phyloP scores from a whole-genome alignment of 352 stramenopile species.

The Nothophytophthora sp. region DNA sequence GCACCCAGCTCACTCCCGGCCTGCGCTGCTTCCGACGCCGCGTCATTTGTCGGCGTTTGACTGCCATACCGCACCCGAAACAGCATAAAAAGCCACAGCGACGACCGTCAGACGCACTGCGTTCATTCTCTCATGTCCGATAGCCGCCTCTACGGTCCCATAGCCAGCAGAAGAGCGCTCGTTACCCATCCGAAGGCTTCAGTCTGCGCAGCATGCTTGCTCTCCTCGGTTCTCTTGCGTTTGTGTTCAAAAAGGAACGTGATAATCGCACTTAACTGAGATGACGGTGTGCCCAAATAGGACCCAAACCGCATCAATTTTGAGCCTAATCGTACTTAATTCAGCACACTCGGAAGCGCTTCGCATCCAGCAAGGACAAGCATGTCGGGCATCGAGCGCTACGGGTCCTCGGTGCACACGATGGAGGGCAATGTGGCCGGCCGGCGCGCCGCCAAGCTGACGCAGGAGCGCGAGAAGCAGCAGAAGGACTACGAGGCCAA shows the following conservation, averaged over 20 bases:
- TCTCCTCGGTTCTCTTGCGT: constrained; percentile 5
- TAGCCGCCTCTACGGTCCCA: background rate
- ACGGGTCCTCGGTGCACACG: constrained; percentile 92
- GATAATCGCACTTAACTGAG: background rate
- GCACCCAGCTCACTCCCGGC: constrained; percentile 15
- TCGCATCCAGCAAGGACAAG: no score
- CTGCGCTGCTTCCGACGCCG: constrained; percentile 11
- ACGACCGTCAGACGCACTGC: no score
- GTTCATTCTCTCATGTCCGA: no score
- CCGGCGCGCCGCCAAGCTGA: constrained; percentile 87
- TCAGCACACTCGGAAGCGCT: no score
- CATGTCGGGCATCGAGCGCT: constrained; percentile 77
- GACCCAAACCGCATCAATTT: no score
- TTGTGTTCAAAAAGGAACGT: background rate
- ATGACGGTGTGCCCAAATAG: background rate
- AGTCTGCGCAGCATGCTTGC: constrained; percentile 64
- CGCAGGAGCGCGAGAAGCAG: constrained; percentile 92
- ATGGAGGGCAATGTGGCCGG: constrained; percentile 97
- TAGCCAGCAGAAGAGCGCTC: background rate
- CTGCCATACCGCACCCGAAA: constrained; percentile 8
- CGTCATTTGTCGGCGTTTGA: constrained; percentile 13
- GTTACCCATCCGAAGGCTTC: constrained; percentile 59
- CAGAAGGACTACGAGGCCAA: constrained; percentile 94
- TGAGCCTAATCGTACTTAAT: constrained; percentile 43
- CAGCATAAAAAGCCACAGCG: no score